Evolutionary conservation across 805 yeast genomes (phyloP).

Genomic region (Scheffersomyces spartinae): DNA sequence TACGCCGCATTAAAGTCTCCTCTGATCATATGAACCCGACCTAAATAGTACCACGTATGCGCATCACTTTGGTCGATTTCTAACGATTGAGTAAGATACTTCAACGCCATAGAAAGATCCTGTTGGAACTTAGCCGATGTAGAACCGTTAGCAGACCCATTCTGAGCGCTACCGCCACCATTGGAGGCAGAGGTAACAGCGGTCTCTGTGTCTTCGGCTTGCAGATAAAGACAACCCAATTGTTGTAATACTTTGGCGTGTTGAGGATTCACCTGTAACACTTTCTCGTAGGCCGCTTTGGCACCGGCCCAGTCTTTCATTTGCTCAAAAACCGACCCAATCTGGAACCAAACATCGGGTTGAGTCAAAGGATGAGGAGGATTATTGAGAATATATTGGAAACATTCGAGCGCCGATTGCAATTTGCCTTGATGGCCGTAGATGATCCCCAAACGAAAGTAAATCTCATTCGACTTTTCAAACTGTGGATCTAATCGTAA

Average conservation of each 20-base stretch:
- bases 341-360: conserved; percentile 97
- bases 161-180: conserved; percentile 4
- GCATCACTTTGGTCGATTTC: conserved; percentile 89
- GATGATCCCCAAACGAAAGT: conserved; percentile 90
- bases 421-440: conserved; percentile 90
- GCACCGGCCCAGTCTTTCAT: conserved; percentile 88
- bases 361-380: conserved; percentile 96
- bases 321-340: conserved; percentile 91
- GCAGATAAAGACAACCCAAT: conserved; percentile 88
- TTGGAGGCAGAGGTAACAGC: conserved; percentile 11
- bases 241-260: conserved; percentile 96
- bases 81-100: conserved; percentile 72
- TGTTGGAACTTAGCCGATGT: conserved; percentile 57
- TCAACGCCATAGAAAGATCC: conserved; percentile 75
- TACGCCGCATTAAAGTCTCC: conserved; percentile 93
- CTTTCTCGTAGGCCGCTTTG: conserved; percentile 90
- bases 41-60: conserved; percentile 93
- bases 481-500: conserved; percentile 92
- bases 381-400: conserved; percentile 77
- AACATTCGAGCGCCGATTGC: conserved; percentile 83
- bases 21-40: conserved; percentile 93
- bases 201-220: conserved; percentile 30
- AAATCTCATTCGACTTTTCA: conserved; percentile 92
- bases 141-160: conserved; percentile 29
- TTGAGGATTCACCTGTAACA: conserved; percentile 76